Base-by-base conservation (phyloP, 305 asterid genomes). In the Fraxinus albicans region DNA sequence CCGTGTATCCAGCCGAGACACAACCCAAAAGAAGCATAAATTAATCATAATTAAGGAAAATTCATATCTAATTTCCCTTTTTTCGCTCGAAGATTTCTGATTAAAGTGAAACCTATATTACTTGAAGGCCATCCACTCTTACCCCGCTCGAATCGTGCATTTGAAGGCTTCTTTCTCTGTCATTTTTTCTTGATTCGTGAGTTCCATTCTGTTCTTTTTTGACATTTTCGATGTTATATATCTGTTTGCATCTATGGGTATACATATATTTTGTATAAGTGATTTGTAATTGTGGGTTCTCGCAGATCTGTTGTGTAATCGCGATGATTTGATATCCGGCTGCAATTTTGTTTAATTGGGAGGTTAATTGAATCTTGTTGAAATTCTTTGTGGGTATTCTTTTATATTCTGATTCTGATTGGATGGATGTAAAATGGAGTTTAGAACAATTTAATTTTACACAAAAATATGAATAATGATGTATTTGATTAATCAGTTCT, bases 151-250 rank as follows among this genome's bases (percentile, higher is more conserved):
- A 70, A 13, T 70, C 76, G 76, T 70, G 76, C 4, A 23, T 70
- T 6, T 31, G 76, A 70, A 31, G 76, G 42, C 2, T 70, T 25
- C 42, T 31, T 31, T 31, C 23, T 70, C n/a, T 33, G 76, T 67
- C 74, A 70, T 29, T 29, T 70, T 70, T 67, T 67, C 42, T 31
- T 70, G 76, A 70, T 70, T 70, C 42, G 76, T 70, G 31, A 70
- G 76, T 70, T 13, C 2, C 42, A 31, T 70, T 15, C 76, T 33
- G 4, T 70, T 70, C 23, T 33, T 29, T 69, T 70, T 70, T 29
- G 73, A 12, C 76, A 13, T 70, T 70, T 29, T 4, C 31, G 42
- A 29, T 31, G 6, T 70, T 70, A 70, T 70, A 3, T 67, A 13
- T 15, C 10, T 70, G 9, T 70, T 70, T 70, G 76, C n/a, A 31